phyloP scores from a whole-genome alignment of 305 asterid species.

The Fraxinus xanthoxyloides region DNA sequence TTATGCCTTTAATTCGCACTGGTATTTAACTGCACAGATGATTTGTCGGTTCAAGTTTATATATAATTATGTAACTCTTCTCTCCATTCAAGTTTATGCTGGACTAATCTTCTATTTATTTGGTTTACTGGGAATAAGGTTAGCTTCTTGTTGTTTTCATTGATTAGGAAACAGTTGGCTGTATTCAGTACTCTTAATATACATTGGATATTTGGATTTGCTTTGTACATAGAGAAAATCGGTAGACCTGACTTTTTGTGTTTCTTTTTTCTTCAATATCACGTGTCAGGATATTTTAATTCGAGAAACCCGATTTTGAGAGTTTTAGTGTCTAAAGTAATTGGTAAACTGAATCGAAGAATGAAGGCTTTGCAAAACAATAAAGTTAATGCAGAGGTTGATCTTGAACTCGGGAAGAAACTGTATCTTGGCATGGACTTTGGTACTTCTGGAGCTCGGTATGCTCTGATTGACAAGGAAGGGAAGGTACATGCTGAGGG shows the following conservation, averaged over 20 bases:
- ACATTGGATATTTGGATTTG: background rate
- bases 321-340: conserved; percentile 20
- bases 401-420: conserved; percentile 31
- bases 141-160: background rate
- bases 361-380: conserved; percentile 27
- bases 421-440: conserved; percentile 95
- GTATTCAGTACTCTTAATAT: background rate
- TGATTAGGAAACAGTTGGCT: background rate
- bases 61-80: background rate
- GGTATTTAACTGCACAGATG: background rate
- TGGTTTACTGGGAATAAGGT: background rate
- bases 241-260: background rate
- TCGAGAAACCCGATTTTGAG: conserved; percentile 27
- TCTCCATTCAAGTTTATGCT: background rate
- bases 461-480: conserved; percentile 57
- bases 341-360: conserved; percentile 26
- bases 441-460: conserved; percentile 96
- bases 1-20: background rate
- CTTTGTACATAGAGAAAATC: background rate
- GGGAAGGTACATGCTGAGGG: conserved; percentile 65
- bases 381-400: conserved; percentile 29
- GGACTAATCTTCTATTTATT: background rate
- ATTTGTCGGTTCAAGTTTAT: background rate
- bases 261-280: background rate
- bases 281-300: conserved; percentile 27